A percentile compares a stretch with the other conserved stretches of the same genome.
These are phyloP conservation scores for Cyberlindnera suaveolens DNA, from an alignment of 805 yeast genomes.

Conservation along the genomic window DNA sequence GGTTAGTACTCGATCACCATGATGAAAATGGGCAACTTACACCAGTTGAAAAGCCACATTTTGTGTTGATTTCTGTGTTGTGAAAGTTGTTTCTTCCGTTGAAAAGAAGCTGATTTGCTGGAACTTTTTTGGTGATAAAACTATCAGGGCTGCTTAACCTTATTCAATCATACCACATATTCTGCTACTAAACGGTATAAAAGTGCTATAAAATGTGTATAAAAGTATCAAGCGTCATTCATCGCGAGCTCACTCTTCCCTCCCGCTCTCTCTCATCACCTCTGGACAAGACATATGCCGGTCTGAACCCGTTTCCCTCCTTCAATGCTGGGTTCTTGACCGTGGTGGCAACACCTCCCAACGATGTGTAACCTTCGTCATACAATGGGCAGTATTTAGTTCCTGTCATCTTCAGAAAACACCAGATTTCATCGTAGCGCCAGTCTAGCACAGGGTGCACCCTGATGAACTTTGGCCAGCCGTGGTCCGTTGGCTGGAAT, in stretches of 20 bases:
- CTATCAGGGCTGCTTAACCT: no score
- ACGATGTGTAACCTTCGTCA: conserved; percentile 80
- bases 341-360: conserved; percentile 77
- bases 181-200: no score
- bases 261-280: conserved; percentile 56
- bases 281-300: conserved; percentile 55
- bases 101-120: no score
- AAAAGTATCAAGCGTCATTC: no score
- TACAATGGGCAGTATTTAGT: conserved; percentile 71
- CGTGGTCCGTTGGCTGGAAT: conserved; percentile 74
- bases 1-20: not conserved
- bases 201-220: no score
- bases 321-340: conserved; percentile 59
- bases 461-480: conserved; percentile 86
- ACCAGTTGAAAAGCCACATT: conserved; percentile 44
- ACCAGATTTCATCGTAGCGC: conserved; percentile 83
- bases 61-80: not conserved
- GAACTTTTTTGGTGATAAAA: no score
- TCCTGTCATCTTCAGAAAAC: conserved; percentile 54
- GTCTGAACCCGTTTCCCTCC: conserved; percentile 30
- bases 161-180: no score
- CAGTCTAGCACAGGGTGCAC: conserved; percentile 87
- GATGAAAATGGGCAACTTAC: conserved; percentile 23
- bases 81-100: not conserved
- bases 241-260: conserved; percentile 22